Evolutionary conservation across 2,329 filamentous ascomycete species (phyloP).

Genomic region (Claviceps africana): DNA sequence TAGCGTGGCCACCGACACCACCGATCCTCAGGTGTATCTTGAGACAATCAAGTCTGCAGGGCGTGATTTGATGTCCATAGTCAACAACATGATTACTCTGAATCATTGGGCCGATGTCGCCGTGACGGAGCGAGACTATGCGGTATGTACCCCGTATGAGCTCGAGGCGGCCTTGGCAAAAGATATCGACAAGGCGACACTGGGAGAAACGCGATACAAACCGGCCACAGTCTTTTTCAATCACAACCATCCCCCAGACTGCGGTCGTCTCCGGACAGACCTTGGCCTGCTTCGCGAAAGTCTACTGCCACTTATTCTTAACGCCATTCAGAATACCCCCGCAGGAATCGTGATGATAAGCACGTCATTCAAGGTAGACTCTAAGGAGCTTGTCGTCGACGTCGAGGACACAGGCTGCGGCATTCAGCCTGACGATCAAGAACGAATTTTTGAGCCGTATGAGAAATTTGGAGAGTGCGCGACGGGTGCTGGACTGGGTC

Average conservation of each 20-base stretch:
- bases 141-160: conserved; percentile 6
- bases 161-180: neutral
- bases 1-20: neutral
- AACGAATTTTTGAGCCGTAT: conserved; percentile 28
- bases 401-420: neutral
- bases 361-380: neutral
- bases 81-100: conserved; percentile 30
- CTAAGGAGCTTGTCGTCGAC: neutral
- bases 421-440: conserved; percentile 7
- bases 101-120: conserved; percentile 24
- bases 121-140: conserved; percentile 15
- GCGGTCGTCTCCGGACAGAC: conserved; percentile 21
- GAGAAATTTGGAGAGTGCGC: conserved; percentile 26
- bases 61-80: conserved; percentile 22
- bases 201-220: neutral
- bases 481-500: conserved; percentile 20
- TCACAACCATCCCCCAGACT: conserved; percentile 6
- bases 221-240: neutral
- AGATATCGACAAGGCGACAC: neutral
- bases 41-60: conserved; percentile 10
- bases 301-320: conserved; percentile 25
- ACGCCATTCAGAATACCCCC: conserved; percentile 26
- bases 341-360: neutral
- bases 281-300: conserved; percentile 26
- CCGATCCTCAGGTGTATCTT: conserved; percentile 7